Base-by-base conservation (phyloP, 495 filamentous ascomycete genomes). In the Trichoderma asperelloides region DNA sequence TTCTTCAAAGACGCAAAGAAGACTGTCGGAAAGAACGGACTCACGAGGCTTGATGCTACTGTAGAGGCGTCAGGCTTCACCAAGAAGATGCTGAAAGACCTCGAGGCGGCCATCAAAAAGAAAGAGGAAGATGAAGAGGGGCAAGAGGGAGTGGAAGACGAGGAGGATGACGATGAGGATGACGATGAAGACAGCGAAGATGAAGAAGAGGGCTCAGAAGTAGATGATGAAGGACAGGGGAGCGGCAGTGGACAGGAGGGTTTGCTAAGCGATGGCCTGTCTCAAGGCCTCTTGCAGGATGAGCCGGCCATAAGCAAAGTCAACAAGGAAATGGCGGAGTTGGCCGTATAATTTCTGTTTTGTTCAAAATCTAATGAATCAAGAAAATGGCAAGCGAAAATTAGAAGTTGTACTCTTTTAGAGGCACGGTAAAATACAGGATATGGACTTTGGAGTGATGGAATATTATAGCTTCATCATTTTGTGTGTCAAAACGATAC, bases 11-110 rank as follows among this genome's bases (percentile, higher is more conserved):
- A 97, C 66, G 91, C 92, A 21, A 89, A 86, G 76, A 94, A 91
- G 75, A 81, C 82, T n/a, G 78, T 92, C 25, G 81, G 82, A 0
- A 86, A 82, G 68, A 86, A 87, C 68, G 84, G 83, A 8, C 83
- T 82, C 3, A 88, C 84, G 68, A 83, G 92, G 67, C 73, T 97
- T 55, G 95, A 98, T 79, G 87, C 95, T 37, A 88, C 91, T 41
- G 92, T 96, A 5, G 91, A 96, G 74, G 96, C 96, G 0, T 94
- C 91, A 0, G 96, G 96, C 0, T 97, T 97, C 76, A 96, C 92
- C 18, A 93, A 87, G 78, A 98, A 97, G 82, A 95, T 95, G 86
- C 89, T 90, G 18, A 95, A 92, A 72, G 95, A 98, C 68, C 78
- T 98, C 27, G 94, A 96, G 71, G 85, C 85, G 7, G 96, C 96